Evolutionary conservation across 108 stramenopile genomes (phyloP), one percentile per base, ranked within the genome.

Genomic region (Mayamaea pseudoterrestris): DNA sequence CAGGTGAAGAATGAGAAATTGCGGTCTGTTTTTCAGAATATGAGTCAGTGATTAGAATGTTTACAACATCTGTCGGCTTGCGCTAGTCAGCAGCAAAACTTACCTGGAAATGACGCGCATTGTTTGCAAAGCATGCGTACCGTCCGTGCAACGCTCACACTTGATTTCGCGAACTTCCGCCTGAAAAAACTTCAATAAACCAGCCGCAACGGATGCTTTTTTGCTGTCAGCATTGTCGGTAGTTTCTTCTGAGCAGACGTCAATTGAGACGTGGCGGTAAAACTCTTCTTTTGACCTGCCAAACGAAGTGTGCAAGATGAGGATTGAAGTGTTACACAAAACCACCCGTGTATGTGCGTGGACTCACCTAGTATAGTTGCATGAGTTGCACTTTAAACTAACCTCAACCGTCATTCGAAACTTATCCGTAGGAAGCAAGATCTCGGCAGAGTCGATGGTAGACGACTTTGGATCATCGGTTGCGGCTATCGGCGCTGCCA

Each of bases 161-260:
- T 83, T 76, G 52, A 92, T 39, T 21, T 88, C 78, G 6, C 78
- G 63, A 23, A 65, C 65, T 46, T 85, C 83, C 1, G 83, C 61
- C 6, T 53, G 49, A 44, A 92, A 92, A 36, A 78, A 78, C 14
- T 55, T 56, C 5, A 55, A 57, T 20, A 78, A 35, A 17, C 76
- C 62, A 11, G 73, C 71, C 41, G 66, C 71, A 3, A 78, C 50
- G 28, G 48, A 60, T 5, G 47, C 14, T 8, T 24, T 40, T 23
- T 28, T 9, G 21, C 30, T 32, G 16, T 14, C 37, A 39, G 16
- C 37, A 14, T 20, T 4, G 35, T 34, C 21, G 4, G 18, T 20
- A 5, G 16, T 20, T 39, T 39, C 20, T 9, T 57, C 26, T 8
- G 60, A 35, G 27, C 47, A 57, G 29, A 78, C 58, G 16, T 78